A percentile compares a stretch with the other conserved stretches of the same genome.
Evolutionary conservation across 352 stramenopile species (phyloP).

Genomic region (Pythium angustatum): DNA sequence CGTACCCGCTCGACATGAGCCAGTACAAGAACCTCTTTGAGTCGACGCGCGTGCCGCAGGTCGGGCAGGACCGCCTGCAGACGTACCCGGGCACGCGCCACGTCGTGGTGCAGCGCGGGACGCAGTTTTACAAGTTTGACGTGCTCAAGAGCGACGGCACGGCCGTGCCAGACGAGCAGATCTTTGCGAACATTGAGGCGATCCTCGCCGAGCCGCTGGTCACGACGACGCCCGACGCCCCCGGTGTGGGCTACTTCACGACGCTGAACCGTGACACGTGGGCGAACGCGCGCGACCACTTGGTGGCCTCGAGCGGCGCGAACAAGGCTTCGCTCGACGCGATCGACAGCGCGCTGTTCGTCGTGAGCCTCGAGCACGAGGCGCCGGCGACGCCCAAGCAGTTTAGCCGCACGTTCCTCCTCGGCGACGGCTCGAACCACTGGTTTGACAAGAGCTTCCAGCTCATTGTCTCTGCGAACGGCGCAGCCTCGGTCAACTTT

Average conservation of each 20-base stretch:
- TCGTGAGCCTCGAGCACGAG: conserved; percentile 76
- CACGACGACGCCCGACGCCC: conserved; percentile 34
- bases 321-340: conserved; percentile 76
- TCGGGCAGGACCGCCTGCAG: conserved; percentile 72
- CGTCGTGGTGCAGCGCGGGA: conserved; percentile 83
- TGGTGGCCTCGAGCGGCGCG: conserved; percentile 45
- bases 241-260: conserved; percentile 76
- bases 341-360: conserved; percentile 88
- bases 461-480: conserved; percentile 82
- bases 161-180: conserved; percentile 69
- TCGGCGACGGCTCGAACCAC: conserved; percentile 84
- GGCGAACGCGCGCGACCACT: conserved; percentile 63
- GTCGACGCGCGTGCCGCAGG: conserved; percentile 70
- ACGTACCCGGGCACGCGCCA: conserved; percentile 64
- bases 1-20: conserved; percentile 92
- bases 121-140: conserved; percentile 88
- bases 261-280: conserved; percentile 85
- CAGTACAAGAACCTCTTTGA: conserved; percentile 91
- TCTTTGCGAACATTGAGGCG: conserved; percentile 82
- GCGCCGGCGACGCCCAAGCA: conserved; percentile 54
- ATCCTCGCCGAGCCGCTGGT: conserved; percentile 72
- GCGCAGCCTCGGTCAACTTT: conserved; percentile 86
- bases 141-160: conserved; percentile 68
- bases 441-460: conserved; percentile 95
- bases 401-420: conserved; percentile 77